These are phyloP conservation scores for Glycine tomentella DNA, from an alignment of 306 rosid genomes.

Conservation along the genomic window DNA sequence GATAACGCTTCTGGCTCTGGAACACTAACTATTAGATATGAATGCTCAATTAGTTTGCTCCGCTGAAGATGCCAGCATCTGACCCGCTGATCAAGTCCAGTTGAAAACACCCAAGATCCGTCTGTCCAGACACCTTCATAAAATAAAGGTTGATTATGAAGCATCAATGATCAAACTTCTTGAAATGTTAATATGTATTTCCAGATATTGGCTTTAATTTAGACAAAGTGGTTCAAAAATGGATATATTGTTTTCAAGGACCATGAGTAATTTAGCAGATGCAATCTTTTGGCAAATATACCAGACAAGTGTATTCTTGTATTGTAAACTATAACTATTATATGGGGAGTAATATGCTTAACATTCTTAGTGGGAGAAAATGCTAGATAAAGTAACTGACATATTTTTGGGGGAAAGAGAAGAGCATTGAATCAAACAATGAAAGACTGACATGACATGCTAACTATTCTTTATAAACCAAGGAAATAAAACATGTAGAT, in stretches of 20 bases:
- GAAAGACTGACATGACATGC: not conserved
- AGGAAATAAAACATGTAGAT: not conserved
- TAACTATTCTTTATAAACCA: constrained; percentile 15
- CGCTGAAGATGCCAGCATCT: constrained; percentile 80
- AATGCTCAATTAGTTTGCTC: constrained; percentile 66
- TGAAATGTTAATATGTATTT: constrained; percentile 15
- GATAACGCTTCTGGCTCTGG: constrained; percentile 96
- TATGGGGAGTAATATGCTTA: not conserved
- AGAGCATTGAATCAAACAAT: constrained; percentile 21
- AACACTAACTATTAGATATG: constrained; percentile 73
- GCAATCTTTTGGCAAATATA: constrained; percentile 19
- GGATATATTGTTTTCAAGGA: constrained; percentile 27
- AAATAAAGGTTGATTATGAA: constrained; percentile 41
- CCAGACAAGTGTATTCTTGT: constrained; percentile 2
- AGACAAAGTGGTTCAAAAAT: constrained; percentile 19
- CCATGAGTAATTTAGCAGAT: not conserved
- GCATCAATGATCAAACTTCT: not conserved
- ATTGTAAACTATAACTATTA: not conserved
- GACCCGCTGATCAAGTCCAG: constrained; percentile 97
- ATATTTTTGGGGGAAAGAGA: not conserved
- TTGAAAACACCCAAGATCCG: constrained; percentile 91
- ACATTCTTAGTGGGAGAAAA: constrained; percentile 15
- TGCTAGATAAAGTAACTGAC: constrained; percentile 30
- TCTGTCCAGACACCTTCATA: constrained; percentile 95
- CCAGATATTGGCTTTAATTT: constrained; percentile 21